Conservation (phyloP, 495 filamentous ascomycete species). For the Aspergillus funiculosus region DNA sequence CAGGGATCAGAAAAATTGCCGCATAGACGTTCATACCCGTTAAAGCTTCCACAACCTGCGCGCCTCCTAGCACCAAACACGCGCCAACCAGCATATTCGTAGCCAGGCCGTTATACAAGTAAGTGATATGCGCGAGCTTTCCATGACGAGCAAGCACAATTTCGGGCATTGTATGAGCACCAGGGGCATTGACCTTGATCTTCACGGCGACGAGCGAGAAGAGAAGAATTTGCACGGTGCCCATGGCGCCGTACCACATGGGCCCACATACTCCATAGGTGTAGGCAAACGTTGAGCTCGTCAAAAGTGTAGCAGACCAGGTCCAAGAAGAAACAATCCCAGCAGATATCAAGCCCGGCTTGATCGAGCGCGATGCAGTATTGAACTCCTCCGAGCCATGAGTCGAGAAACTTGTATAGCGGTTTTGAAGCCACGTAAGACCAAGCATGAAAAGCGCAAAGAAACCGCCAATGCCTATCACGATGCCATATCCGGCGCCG, state of each 20-base stretch:
- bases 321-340: slow-evolving; percentile 47
- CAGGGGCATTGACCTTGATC: slow-evolving; percentile 36
- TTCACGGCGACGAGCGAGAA: slow-evolving; percentile 39
- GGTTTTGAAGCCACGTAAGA: slow-evolving; percentile 42
- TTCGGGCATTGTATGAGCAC: slow-evolving; percentile 36
- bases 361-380: slow-evolving; percentile 42
- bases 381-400: slow-evolving; percentile 46
- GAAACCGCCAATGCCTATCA: slow-evolving; percentile 45
- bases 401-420: slow-evolving; percentile 44
- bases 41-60: slow-evolving; percentile 36
- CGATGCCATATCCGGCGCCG: slow-evolving; percentile 43
- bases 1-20: slow-evolving; percentile 38
- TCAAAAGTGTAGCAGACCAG: slow-evolving; percentile 41
- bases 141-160: slow-evolving; percentile 36
- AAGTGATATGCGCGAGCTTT: slow-evolving; percentile 33
- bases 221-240: slow-evolving; percentile 41
- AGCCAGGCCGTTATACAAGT: slow-evolving; percentile 37
- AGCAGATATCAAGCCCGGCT: slow-evolving; percentile 45
- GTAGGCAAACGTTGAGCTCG: slow-evolving; percentile 44
- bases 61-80: slow-evolving; percentile 36
- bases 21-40: slow-evolving; percentile 45
- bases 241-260: slow-evolving; percentile 42
- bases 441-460: slow-evolving; percentile 42
- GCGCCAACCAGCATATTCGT: slow-evolving; percentile 42
- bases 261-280: slow-evolving; percentile 44